Percentiles rank a stretch among this genome's conserved stretches.
phyloP scores from a whole-genome alignment of 176 grass and related monocot genomes.

The Musa troglodytarum region DNA sequence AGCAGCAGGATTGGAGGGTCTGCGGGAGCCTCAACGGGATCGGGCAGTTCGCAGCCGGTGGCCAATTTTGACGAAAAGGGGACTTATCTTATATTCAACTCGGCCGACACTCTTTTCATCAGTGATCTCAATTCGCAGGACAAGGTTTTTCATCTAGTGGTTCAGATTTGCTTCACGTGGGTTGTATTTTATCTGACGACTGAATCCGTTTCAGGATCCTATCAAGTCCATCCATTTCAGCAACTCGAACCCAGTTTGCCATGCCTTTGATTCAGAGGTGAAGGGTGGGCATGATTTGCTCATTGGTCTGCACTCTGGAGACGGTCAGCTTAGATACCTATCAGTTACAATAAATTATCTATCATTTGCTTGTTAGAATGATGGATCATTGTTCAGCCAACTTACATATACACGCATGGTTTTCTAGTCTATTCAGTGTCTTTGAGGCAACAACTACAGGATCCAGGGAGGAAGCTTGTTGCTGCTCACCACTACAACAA shows the following conservation, averaged over 20 bases:
- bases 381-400: constrained; percentile 5
- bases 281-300: constrained; percentile 90
- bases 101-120: constrained; percentile 61
- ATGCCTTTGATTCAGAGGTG: constrained; percentile 86
- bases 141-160: constrained; percentile 47
- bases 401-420: constrained; percentile 18
- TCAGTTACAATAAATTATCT: neutral
- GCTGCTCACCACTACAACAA: constrained; percentile 91
- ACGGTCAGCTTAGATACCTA: constrained; percentile 34
- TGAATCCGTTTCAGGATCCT: constrained; percentile 44
- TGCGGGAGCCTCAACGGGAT: constrained; percentile 27
- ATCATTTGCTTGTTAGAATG: neutral
- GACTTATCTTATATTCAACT: constrained; percentile 80
- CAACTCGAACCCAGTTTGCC: constrained; percentile 64
- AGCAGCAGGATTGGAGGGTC: constrained; percentile 55
- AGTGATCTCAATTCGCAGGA: constrained; percentile 89
- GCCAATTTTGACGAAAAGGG: constrained; percentile 80
- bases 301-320: constrained; percentile 70
- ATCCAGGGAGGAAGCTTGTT: constrained; percentile 74
- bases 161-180: constrained; percentile 5
- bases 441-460: constrained; percentile 93
- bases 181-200: constrained; percentile 15
- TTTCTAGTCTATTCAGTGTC: constrained; percentile 80
- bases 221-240: constrained; percentile 91
- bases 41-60: constrained; percentile 34